These are phyloP conservation scores for Neurospora sp. DNA, from an alignment of 495 filamentous ascomycete genomes.

Conservation along the genomic window DNA sequence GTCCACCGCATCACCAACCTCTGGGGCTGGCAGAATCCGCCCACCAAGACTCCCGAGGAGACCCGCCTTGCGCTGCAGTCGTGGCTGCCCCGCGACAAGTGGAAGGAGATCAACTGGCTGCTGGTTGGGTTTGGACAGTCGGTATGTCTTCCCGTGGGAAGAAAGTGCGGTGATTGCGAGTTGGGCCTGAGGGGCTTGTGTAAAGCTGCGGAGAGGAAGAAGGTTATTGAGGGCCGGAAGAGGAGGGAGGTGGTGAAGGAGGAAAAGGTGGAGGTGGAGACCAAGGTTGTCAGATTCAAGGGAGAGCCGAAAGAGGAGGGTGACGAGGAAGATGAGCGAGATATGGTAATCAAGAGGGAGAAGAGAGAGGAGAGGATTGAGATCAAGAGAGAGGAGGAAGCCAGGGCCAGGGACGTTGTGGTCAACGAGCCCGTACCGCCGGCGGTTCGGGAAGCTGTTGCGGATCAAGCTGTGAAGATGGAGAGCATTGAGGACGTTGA, in stretches of 20 bases:
- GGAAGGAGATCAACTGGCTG: constrained; percentile 91
- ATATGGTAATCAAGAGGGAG: constrained; percentile 16
- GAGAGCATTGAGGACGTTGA: not conserved
- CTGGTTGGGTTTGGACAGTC: constrained; percentile 85
- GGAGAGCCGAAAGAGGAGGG: constrained; percentile 6
- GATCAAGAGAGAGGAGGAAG: not conserved
- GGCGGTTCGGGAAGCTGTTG: not conserved
- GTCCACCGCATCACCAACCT: constrained; percentile 88
- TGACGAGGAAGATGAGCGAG: constrained; percentile 5
- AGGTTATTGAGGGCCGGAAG: constrained; percentile 38
- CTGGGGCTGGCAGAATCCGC: constrained; percentile 72
- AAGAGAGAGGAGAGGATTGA: constrained; percentile 8
- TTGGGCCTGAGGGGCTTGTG: constrained; percentile 67
- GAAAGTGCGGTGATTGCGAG: constrained; percentile 74
- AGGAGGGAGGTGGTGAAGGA: constrained; percentile 19
- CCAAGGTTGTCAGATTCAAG: constrained; percentile 17
- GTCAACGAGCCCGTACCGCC: not conserved
- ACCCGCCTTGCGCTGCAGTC: constrained; percentile 66
- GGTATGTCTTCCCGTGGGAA: constrained; percentile 70
- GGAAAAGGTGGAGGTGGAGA: constrained; percentile 12
- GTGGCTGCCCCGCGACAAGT: constrained; percentile 79
- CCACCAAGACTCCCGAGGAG: constrained; percentile 75
- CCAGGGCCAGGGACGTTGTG: not conserved
- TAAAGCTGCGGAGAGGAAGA: constrained; percentile 53
- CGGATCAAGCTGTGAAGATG: not conserved